phyloP scores from a whole-genome alignment of 306 rosid species.

The Chamaecrista fasciculata region DNA sequence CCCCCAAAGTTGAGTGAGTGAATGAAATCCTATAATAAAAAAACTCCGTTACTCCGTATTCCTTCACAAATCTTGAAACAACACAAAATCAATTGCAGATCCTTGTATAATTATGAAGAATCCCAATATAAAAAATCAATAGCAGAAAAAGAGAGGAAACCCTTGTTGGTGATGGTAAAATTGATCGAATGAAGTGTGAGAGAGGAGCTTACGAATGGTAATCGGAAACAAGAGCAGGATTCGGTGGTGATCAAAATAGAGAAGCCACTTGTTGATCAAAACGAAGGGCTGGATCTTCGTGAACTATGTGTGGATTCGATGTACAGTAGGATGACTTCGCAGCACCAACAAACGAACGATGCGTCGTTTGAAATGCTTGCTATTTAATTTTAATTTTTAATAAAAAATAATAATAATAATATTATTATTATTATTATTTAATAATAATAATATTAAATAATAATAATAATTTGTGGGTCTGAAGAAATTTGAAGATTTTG shows the following conservation, averaged over 20 bases:
- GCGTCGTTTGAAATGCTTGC: neutral
- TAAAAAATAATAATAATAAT: too few relatives aligned
- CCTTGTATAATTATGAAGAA: neutral
- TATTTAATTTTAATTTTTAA: neutral
- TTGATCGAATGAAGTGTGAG: neutral
- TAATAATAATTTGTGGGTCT: too few relatives aligned
- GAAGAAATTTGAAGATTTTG: too few relatives aligned
- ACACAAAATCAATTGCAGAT: neutral
- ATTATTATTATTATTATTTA: too few relatives aligned
- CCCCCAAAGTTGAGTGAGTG: too few relatives aligned
- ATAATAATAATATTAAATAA: too few relatives aligned
- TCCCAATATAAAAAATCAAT: neutral
- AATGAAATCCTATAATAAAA: too few relatives aligned
- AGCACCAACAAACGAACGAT: neutral
- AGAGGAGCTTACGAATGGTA: constrained; percentile 25
- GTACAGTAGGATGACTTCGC: constrained; percentile 24
- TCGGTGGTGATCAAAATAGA: constrained; percentile 15
- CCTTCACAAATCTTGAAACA: neutral
- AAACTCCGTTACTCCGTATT: neutral
- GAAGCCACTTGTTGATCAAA: neutral
- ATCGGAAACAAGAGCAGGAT: constrained; percentile 27
- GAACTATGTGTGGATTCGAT: constrained; percentile 21
- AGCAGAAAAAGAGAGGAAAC: neutral
- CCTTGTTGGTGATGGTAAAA: neutral
- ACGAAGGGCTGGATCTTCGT: constrained; percentile 16